Conservation (phyloP, 345 rosid genomes). For the Geranium brycei region DNA sequence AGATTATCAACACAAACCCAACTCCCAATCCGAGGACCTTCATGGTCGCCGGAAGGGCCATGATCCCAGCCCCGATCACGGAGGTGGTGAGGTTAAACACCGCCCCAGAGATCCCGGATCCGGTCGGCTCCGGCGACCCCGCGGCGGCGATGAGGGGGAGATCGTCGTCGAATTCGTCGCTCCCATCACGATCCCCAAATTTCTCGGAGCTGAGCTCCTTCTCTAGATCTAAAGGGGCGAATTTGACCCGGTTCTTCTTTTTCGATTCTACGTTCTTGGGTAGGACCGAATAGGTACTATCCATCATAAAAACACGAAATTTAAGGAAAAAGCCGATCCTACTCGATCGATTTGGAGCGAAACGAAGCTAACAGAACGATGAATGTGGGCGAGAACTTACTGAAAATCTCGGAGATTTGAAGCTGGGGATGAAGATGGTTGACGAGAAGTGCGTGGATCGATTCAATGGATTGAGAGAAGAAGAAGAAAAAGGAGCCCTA, state of each 20-base stretch:
- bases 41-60: constrained; percentile 98
- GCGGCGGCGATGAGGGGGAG: constrained; percentile 19
- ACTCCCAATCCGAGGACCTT: constrained; percentile 73
- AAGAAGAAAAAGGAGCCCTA: neutral
- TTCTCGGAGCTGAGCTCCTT: neutral
- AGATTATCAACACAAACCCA: constrained; percentile 51
- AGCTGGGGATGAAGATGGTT: neutral
- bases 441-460: neutral
- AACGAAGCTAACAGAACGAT: neutral
- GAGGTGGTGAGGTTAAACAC: constrained; percentile 88
- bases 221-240: neutral
- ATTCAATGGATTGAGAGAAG: neutral
- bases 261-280: neutral
- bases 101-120: constrained; percentile 65
- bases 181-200: constrained; percentile 25
- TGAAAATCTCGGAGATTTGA: neutral
- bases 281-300: neutral
- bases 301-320: neutral
- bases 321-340: too few relatives aligned
- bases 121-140: constrained; percentile 10
- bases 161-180: constrained; percentile 21
- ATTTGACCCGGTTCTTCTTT: neutral
- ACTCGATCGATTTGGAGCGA: neutral
- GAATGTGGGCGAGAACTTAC: neutral
- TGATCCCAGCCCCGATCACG: constrained; percentile 89